A percentile compares a stretch with the other conserved stretches of the same genome.
Evolutionary conservation across 495 filamentous ascomycete genomes (phyloP).

Genomic region (Neurospora tetrasperma): DNA sequence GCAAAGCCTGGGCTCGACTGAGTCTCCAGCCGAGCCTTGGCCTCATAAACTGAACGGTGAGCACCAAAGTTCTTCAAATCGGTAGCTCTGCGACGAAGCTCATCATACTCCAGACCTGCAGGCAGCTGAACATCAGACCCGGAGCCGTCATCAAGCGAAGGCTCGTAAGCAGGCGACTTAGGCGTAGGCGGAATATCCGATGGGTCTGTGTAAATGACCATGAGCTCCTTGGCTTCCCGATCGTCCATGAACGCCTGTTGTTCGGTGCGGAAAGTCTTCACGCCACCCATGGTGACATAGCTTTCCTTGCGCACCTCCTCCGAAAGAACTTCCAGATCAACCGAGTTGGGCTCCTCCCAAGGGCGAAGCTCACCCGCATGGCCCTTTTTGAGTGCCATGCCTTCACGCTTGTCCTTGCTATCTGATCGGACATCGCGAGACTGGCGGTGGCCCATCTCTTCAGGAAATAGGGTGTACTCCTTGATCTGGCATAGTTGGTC

Average conservation of each 20-base stretch:
- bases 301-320: conserved; percentile 40
- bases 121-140: conserved; percentile 11
- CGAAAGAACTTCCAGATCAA: conserved; percentile 48
- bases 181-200: conserved; percentile 70
- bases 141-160: conserved; percentile 4
- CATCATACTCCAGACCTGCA: conserved; percentile 14
- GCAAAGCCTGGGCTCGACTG: conserved; percentile 15
- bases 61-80: conserved; percentile 10
- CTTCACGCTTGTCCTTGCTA: conserved; percentile 42
- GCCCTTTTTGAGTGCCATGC: conserved; percentile 61
- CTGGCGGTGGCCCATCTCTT: conserved; percentile 66
- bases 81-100: conserved; percentile 21
- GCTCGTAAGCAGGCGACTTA: conserved; percentile 50
- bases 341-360: conserved; percentile 28
- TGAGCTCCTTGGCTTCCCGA: conserved; percentile 68
- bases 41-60: conserved; percentile 7
- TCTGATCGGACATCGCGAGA: conserved; percentile 60
- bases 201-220: conserved; percentile 66
- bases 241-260: conserved; percentile 60
- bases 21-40: conserved; percentile 11
- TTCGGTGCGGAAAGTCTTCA: conserved; percentile 44
- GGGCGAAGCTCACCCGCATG: conserved; percentile 46
- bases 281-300: conserved; percentile 56
- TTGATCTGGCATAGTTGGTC: conserved; percentile 60
- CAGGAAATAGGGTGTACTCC: conserved; percentile 67